phyloP scores from a whole-genome alignment of 495 filamentous ascomycete genomes.

The Lindgomyces ingoldianus region DNA sequence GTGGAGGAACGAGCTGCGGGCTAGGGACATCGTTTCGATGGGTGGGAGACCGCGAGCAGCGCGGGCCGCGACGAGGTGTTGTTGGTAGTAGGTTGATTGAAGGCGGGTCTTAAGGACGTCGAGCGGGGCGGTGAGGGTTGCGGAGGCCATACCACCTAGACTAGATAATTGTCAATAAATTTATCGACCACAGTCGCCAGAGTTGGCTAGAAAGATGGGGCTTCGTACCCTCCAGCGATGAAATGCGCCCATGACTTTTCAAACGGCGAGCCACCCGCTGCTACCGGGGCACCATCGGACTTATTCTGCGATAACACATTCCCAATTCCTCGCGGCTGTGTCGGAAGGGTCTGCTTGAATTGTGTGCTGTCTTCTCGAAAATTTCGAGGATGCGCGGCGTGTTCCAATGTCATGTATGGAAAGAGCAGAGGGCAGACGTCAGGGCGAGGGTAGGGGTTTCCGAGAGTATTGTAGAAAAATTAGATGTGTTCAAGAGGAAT shows the following conservation, averaged over 20 bases:
- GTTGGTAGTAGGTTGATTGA: conserved; percentile 88
- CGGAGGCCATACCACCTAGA: conserved; percentile 82
- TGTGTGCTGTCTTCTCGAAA: conserved; percentile 14
- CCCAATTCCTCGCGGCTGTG: conserved; percentile 65
- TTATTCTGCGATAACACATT: conserved; percentile 53
- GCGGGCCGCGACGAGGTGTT: conserved; percentile 56
- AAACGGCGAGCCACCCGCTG: conserved; percentile 51
- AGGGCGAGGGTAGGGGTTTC: background rate
- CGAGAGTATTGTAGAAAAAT: background rate
- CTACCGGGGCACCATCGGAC: conserved; percentile 44
- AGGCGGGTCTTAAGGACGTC: conserved; percentile 89
- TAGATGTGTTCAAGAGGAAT: background rate
- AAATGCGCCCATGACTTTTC: conserved; percentile 87
- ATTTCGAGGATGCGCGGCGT: conserved; percentile 18
- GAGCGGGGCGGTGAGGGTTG: conserved; percentile 81
- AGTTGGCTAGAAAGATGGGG: background rate
- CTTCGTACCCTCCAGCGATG: conserved; percentile 77
- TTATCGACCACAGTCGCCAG: background rate
- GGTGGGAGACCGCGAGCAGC: conserved; percentile 51
- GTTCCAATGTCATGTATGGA: conserved; percentile 34
- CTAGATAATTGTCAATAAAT: conserved; percentile 49
- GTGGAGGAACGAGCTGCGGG: conserved; percentile 58
- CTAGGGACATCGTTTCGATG: conserved; percentile 50
- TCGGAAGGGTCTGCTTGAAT: conserved; percentile 28
- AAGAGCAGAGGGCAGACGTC: background rate